Evolutionary conservation across 2,329 filamentous ascomycete genomes (phyloP), one percentile per base, ranked within the genome.

Genomic region (Hysterium pulicare): DNA sequence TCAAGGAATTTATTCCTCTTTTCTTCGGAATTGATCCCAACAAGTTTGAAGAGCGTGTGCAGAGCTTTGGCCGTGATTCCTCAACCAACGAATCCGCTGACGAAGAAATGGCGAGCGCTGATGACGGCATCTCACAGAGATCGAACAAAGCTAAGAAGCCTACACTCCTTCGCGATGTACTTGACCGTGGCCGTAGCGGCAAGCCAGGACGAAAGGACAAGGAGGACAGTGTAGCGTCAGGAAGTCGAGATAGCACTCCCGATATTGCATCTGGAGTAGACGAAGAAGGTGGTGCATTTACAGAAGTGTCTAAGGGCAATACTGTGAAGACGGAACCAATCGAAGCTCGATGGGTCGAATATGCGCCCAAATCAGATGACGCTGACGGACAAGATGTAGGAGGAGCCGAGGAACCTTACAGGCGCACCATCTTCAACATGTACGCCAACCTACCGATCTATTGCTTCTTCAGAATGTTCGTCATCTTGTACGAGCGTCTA

Each of bases 391-490:
- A 82, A 76, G 68, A 79, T 79, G 56, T 91, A 78, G 74, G 86
- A 70, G 74, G 86, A 70, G 47, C 79, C 32, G 89, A 95, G 47
- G 86, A 90, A 39, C 83, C 87, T 44, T 95, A 93, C 68, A 77
- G 78, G 53, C 86, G 90, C 35, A 82, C 83, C 9, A 83, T 81
- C 68, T 95, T 89, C 72, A 91, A 91, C 62, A 82, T 97, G 62
- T 98, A 94, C 71, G 85, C 84, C 64, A 97, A 96, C 65, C 81
- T 89, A 57, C 88, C 86, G 3, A 84, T 98, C 46, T 95, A 90
- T 62, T 90, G 93, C 68, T 97, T 98, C 75, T 86, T 98, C 72
- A 87, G 86, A 54, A 84, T 95, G 47, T 93, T 98, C 64, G 83
- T 95, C 61, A 86, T 86, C n/a, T 74, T 98, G 4, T 97, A 95